Conservation (phyloP, 2,329 filamentous ascomycete genomes). For the Aureobasidium vineae region DNA sequence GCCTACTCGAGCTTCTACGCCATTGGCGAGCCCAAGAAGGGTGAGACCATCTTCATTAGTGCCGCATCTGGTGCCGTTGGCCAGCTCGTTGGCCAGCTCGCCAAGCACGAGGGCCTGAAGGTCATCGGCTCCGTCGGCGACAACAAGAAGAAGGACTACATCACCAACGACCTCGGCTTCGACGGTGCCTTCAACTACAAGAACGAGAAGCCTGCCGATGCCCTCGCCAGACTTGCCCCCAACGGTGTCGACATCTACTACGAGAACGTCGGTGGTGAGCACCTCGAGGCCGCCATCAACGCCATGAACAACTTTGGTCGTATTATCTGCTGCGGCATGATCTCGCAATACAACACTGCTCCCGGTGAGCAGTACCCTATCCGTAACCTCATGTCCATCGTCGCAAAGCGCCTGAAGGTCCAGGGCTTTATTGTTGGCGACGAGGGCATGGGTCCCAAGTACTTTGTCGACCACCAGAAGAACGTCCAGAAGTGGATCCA, state of each 20-base stretch:
- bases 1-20: conserved; percentile 73
- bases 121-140: conserved; percentile 79
- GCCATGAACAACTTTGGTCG: conserved; percentile 65
- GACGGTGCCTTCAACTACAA: conserved; percentile 86
- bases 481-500: conserved; percentile 72
- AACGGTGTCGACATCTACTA: conserved; percentile 81
- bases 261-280: conserved; percentile 73
- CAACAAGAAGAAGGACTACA: conserved; percentile 76
- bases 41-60: conserved; percentile 78
- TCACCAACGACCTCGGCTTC: conserved; percentile 66
- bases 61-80: conserved; percentile 80
- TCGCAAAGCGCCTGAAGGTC: conserved; percentile 68
- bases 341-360: conserved; percentile 70
- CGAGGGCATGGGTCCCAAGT: conserved; percentile 63
- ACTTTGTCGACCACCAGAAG: conserved; percentile 69
- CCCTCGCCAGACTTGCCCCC: conserved; percentile 68
- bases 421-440: conserved; percentile 74
- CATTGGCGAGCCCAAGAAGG: conserved; percentile 71
- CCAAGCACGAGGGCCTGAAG: conserved; percentile 73
- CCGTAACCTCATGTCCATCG: conserved; percentile 62
- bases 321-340: conserved; percentile 65
- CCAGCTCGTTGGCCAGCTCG: conserved; percentile 77
- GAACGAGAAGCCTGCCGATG: conserved; percentile 68
- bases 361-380: conserved; percentile 61
- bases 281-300: conserved; percentile 65